These are phyloP conservation scores for Penicillium sp. DNA, from an alignment of 2,329 filamentous ascomycete species.

Conservation along the genomic window DNA sequence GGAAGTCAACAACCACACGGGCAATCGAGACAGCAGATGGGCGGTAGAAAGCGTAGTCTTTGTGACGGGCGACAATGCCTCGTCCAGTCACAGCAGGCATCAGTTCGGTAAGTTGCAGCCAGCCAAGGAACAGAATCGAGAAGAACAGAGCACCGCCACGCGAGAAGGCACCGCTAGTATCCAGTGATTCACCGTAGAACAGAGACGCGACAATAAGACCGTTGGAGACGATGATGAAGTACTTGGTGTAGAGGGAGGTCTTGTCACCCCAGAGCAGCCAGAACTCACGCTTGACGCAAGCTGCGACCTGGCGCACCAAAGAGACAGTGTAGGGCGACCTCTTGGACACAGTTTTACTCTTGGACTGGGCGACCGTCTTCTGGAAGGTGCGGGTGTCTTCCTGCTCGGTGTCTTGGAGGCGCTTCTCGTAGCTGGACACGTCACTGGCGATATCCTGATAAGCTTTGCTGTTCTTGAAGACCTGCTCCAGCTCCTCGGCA, in stretches of 20 bases:
- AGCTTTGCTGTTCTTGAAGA: conserved; percentile 64
- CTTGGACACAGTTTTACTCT: conserved; percentile 67
- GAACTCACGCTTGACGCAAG: conserved; percentile 68
- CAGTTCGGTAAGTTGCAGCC: conserved; percentile 75
- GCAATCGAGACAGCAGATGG: conserved; percentile 65
- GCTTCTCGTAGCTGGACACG: conserved; percentile 61
- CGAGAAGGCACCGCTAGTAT: conserved; percentile 63
- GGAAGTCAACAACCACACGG: conserved; percentile 64
- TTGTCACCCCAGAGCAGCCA: conserved; percentile 78
- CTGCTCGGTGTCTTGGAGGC: conserved; percentile 59
- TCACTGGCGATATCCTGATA: conserved; percentile 64
- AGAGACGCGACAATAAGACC: conserved; percentile 74
- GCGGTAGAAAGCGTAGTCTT: conserved; percentile 69
- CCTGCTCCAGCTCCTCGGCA: conserved; percentile 66
- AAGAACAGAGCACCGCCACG: conserved; percentile 67
- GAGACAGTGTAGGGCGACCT: conserved; percentile 77
- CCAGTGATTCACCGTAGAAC: conserved; percentile 67
- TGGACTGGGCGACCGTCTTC: conserved; percentile 61
- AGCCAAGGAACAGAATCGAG: conserved; percentile 65
- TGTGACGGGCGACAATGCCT: conserved; percentile 67
- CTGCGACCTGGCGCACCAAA: conserved; percentile 66
- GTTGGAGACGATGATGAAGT: conserved; percentile 75
- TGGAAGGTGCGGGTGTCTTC: conserved; percentile 66
- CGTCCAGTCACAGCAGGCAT: conserved; percentile 75
- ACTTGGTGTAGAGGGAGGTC: conserved; percentile 73